phyloP scores from a whole-genome alignment of 306 rosid species.

The Canavalia gladiata region DNA sequence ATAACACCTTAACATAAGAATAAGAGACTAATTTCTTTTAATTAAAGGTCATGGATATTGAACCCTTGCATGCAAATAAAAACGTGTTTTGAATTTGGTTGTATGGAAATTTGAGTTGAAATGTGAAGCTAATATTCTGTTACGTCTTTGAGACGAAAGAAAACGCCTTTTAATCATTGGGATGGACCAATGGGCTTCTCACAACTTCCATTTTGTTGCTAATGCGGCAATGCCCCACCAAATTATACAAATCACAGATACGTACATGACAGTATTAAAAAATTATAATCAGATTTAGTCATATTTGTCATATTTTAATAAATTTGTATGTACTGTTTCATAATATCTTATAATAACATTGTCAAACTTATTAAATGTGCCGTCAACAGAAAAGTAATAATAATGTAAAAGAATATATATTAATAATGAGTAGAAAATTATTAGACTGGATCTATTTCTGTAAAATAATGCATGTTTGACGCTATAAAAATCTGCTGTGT shows the following conservation, averaged over 20 bases:
- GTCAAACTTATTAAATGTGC: neutral
- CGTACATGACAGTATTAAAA: neutral
- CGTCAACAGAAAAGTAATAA: neutral
- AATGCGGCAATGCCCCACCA: neutral
- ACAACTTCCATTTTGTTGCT: neutral
- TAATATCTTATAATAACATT: neutral
- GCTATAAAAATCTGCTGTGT: too few relatives aligned
- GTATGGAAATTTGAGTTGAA: neutral
- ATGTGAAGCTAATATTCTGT: neutral
- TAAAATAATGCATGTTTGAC: too few relatives aligned
- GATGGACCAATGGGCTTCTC: neutral
- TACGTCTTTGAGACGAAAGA: constrained; percentile 1
- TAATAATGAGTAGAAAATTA: neutral
- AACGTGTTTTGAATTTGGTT: neutral
- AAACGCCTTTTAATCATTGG: neutral
- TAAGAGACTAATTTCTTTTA: too few relatives aligned
- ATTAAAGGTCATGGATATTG: too few relatives aligned
- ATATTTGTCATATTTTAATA: neutral
- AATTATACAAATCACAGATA: neutral
- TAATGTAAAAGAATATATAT: neutral
- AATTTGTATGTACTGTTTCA: too few relatives aligned
- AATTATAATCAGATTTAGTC: too few relatives aligned
- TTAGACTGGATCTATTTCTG: too few relatives aligned
- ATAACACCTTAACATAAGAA: too few relatives aligned
- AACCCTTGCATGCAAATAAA: too few relatives aligned